Base-by-base conservation (phyloP, 768 basidiomycete species). In the Holtermannia corniformis region DNA sequence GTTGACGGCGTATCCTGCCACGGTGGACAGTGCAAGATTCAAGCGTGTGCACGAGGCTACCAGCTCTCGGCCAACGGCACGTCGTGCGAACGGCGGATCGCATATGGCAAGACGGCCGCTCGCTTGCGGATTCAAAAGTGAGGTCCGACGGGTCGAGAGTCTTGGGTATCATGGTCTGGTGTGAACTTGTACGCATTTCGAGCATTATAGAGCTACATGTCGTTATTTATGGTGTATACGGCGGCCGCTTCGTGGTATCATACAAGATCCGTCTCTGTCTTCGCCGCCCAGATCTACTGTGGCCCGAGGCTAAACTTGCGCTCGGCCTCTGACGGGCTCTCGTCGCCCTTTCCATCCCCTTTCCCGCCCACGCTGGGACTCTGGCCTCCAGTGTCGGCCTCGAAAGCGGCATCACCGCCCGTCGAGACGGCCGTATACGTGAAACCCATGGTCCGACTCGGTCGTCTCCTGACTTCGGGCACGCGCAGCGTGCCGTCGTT, bases 1-100 rank as follows among this genome's bases (percentile, higher is more conserved):
- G 59, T 60, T 37, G 49, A 55, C 42, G 42, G 41, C 20, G 58
- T 67, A n/a, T 48, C 56, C 5, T 70, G 68, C 43, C 28, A 50
- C 47, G 28, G 44, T n/a, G 55, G 57, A 5, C 40, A 41, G 40
- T 70, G 68, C 43, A 44, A 52, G 10, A 52, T 68, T 47, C 41
- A 52, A 20, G 32, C 50, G 11, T 61, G 60, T 41, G 4, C 13
- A 16, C 44, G 43, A 37, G 60, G 60, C 5, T 61, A 3, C 41
- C 40, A 22, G 3, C 25, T 37, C 13, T 11, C 32, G 0, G 16
- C 19, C 42, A 56, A 58, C 44, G 53, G 57, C 2, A 51, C 55
- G 12, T 14, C 49, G n/a, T 58, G 57, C 26, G 49, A 48, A 3
- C 51, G 45, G 19, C 26, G 25, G 7, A 19, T 16, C 12, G 16